A percentile compares a stretch with the other conserved stretches of the same genome.
Conservation (phyloP, 2,329 filamentous ascomycete genomes). For the Metarhizium sp. region DNA sequence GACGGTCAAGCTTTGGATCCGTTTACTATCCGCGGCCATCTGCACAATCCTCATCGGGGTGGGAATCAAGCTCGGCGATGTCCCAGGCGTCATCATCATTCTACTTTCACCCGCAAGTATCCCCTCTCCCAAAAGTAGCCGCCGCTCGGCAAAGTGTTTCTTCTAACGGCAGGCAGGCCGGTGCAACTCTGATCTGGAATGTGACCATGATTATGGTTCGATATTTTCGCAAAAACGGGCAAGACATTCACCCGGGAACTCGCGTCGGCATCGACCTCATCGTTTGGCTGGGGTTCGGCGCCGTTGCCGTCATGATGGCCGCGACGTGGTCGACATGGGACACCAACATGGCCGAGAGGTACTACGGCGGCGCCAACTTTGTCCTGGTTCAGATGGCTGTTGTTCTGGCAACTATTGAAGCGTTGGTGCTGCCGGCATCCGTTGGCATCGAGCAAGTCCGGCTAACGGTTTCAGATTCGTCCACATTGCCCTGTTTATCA, state of each 20-base stretch:
- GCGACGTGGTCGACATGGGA: conserved; percentile 1
- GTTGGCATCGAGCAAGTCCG: too few relatives aligned
- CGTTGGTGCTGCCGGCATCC: background rate
- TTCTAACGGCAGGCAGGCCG: background rate
- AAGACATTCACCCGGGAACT: background rate
- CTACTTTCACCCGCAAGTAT: background rate
- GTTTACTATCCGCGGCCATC: background rate
- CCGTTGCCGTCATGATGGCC: conserved; percentile 1
- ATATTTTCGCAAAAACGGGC: background rate
- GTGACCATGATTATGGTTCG: background rate
- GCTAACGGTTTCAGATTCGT: background rate
- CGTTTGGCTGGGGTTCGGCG: conserved; percentile 3
- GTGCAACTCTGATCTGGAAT: background rate
- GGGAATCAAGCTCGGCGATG: background rate
- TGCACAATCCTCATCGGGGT: background rate
- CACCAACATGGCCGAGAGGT: background rate
- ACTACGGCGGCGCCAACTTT: background rate
- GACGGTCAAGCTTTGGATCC: background rate
- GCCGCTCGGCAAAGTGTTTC: background rate
- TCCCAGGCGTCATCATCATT: conserved; percentile 1
- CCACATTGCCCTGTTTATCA: background rate
- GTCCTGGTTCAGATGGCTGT: background rate
- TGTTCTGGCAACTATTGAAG: background rate
- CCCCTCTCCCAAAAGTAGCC: too few relatives aligned
- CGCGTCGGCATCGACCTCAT: conserved; percentile 3